Evolutionary conservation across 2,329 filamentous ascomycete genomes (phyloP), one percentile per base, ranked within the genome.

Genomic region (Aspergillus pseudoviridinutans): DNA sequence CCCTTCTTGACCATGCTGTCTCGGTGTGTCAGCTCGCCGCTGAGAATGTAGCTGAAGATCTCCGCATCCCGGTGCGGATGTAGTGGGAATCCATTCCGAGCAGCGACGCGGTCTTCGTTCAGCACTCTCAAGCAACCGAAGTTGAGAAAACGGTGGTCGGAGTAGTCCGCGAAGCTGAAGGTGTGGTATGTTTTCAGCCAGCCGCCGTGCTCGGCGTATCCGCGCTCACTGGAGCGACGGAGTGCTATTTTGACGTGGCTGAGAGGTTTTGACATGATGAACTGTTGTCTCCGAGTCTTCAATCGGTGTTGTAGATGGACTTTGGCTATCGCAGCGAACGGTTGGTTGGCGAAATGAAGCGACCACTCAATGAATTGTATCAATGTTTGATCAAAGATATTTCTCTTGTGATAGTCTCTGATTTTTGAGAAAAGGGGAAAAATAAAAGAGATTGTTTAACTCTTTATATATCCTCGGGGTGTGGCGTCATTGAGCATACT

Each of bases 121-220:
- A 96, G 86, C 42, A 96, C 91, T 56, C 91, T 86, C 50, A 96
- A 82, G 27, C 87, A 83, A 7, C 92, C 91, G 69, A 89, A 95
- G 61, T 83, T 81, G 49, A 82, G 82, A 76, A 86, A 88, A 27
- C 75, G 72, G 1, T 88, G 87, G 69, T 91, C 82, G 73, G 87
- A 86, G 76, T 87, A 87, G 42, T 75, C 80, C 46, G 90, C 90
- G 74, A 96, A 95, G 67, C 84, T 88, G 80, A 96, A 95, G 61
- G 87, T 90, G 79, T 95, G 91, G 77, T 89, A 94, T 7, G 87
- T 88, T 77, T 93, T 89, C 8, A 96, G 84, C 91, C 91, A 96
- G 73, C 89, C 90, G 75, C 89, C 90, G 73, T 95, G 90, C 72
- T 95, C 85, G 38, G 85, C 83, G 73, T 92, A 88, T 32, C 91